These are phyloP conservation scores for Zea luxurians DNA, from an alignment of 176 grass and related monocot genomes.

Conservation along the genomic window DNA sequence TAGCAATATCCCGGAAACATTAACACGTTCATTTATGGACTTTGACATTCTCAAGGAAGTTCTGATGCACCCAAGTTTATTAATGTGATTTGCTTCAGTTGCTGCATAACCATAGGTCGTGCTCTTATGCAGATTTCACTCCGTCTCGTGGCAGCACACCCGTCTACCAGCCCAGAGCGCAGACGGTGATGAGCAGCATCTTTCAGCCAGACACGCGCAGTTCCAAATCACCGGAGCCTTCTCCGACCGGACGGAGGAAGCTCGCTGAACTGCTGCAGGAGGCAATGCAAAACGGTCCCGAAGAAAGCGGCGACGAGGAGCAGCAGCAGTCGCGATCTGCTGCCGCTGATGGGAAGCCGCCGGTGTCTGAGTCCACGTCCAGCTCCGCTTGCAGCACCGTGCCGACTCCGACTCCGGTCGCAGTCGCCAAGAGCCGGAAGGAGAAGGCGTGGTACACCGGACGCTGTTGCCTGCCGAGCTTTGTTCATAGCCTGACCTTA, in stretches of 20 bases:
- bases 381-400: constrained; percentile 42
- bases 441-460: constrained; percentile 53
- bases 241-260: constrained; percentile 72
- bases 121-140: constrained; percentile 70
- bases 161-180: constrained; percentile 49
- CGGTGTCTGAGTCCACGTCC: constrained; percentile 39
- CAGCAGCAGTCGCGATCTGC: constrained; percentile 16
- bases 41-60: constrained; percentile 21
- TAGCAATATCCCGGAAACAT: constrained; percentile 25
- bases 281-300: constrained; percentile 35
- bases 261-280: constrained; percentile 72
- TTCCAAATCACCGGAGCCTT: constrained; percentile 67
- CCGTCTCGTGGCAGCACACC: constrained; percentile 86
- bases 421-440: constrained; percentile 50
- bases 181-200: constrained; percentile 43
- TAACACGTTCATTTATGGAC: neutral
- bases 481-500: constrained; percentile 51
- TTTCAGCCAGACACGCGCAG: constrained; percentile 27
- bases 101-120: constrained; percentile 1
- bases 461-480: constrained; percentile 69
- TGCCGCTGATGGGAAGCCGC: constrained; percentile 25
- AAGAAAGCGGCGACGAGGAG: constrained; percentile 23
- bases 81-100: constrained; percentile 24
- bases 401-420: constrained; percentile 3
- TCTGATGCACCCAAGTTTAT: constrained; percentile 9